Evolutionary conservation across 2,329 filamentous ascomycete species (phyloP).

Genomic region (Cladosporium sp.): DNA sequence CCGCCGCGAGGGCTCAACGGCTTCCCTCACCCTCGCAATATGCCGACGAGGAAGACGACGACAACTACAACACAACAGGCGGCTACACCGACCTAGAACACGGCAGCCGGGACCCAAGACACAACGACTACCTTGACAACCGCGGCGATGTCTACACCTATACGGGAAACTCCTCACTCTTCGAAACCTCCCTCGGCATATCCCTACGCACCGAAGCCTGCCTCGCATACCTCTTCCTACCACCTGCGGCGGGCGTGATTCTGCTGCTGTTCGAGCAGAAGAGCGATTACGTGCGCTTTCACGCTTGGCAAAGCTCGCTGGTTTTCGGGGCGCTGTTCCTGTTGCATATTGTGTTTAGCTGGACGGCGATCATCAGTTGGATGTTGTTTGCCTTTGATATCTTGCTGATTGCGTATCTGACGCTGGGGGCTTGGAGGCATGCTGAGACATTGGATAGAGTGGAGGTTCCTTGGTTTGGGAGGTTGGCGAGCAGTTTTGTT

Average conservation of each 20-base stretch:
- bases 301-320: slow-evolving; percentile 73
- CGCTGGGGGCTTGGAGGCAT: slow-evolving; percentile 77
- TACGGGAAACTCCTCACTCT: slow-evolving; percentile 54
- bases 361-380: slow-evolving; percentile 81
- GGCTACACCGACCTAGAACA: slow-evolving; percentile 28
- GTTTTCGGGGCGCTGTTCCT: slow-evolving; percentile 51
- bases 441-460: slow-evolving; percentile 65
- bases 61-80: slow-evolving; percentile 15
- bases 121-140: slow-evolving; percentile 29
- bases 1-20: slow-evolving; percentile 37
- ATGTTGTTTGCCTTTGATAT: slow-evolving; percentile 74
- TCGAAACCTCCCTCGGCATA: slow-evolving; percentile 85
- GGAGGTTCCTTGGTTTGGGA: slow-evolving; percentile 83
- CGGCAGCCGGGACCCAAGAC: slow-evolving; percentile 23
- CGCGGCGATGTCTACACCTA: slow-evolving; percentile 16
- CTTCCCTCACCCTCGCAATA: slow-evolving; percentile 35
- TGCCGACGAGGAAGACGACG: slow-evolving; percentile 20
- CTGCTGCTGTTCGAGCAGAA: slow-evolving; percentile 85
- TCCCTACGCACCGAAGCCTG: slow-evolving; percentile 87
- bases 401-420: slow-evolving; percentile 69
- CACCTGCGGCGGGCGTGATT: slow-evolving; percentile 80
- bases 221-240: slow-evolving; percentile 79
- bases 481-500: slow-evolving; percentile 79
- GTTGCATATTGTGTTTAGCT: slow-evolving; percentile 80
- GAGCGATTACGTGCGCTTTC: slow-evolving; percentile 96